Conservation (phyloP, 805 yeast species). For the Suhomyces kilbournensis region DNA sequence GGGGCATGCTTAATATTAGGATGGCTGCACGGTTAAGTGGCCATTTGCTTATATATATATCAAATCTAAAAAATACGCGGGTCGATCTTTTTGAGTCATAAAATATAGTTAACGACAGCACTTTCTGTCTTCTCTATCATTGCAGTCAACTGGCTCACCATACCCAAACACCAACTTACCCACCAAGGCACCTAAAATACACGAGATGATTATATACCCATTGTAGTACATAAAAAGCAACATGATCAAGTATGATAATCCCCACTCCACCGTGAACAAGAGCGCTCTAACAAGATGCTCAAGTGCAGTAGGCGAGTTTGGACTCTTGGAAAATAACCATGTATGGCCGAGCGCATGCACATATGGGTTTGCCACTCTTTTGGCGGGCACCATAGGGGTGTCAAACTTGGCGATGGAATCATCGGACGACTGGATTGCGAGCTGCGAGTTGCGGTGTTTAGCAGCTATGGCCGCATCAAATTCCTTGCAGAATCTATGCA, state of each 20-base stretch:
- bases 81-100: neutral
- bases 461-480: slow-evolving; percentile 41
- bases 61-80: no score
- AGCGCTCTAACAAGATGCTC: slow-evolving; percentile 52
- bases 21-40: neutral
- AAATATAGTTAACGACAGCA: slow-evolving; percentile 14
- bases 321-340: slow-evolving; percentile 29
- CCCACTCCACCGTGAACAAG: slow-evolving; percentile 59
- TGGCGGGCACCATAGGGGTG: neutral
- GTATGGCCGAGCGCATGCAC: slow-evolving; percentile 28
- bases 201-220: slow-evolving; percentile 62
- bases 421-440: neutral
- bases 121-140: slow-evolving; percentile 22
- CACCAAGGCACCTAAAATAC: slow-evolving; percentile 58
- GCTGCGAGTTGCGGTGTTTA: slow-evolving; percentile 1
- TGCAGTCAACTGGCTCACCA: slow-evolving; percentile 34
- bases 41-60: neutral
- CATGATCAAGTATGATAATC: slow-evolving; percentile 63
- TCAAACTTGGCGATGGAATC: neutral
- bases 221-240: slow-evolving; percentile 73
- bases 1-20: neutral
- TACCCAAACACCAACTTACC: slow-evolving; percentile 55
- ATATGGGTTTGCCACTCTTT: slow-evolving; percentile 15
- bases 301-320: slow-evolving; percentile 37
- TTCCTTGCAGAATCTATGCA: slow-evolving; percentile 54